These are phyloP conservation scores for Boletus eberwhitei DNA, from an alignment of 768 basidiomycete genomes.

Conservation along the genomic window DNA sequence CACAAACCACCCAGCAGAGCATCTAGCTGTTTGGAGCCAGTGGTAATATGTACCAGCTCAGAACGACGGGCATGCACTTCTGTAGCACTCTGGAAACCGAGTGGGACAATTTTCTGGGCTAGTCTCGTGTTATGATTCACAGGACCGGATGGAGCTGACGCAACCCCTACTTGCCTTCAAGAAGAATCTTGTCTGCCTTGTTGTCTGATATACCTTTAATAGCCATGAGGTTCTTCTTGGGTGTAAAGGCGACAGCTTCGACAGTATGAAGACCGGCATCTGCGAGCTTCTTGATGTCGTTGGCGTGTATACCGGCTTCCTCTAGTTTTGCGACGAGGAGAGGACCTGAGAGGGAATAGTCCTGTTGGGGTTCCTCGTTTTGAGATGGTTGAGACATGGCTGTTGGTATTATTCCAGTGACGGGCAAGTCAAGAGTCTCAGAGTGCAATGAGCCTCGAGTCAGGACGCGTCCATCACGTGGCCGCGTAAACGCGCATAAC, in stretches of 20 bases:
- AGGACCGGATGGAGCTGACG: neutral
- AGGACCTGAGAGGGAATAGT: slow-evolving; percentile 67
- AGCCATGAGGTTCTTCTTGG: slow-evolving; percentile 84
- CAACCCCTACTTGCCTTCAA: slow-evolving; percentile 61
- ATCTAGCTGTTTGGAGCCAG: slow-evolving; percentile 94
- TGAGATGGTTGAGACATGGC: slow-evolving; percentile 50
- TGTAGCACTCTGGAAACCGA: slow-evolving; percentile 97
- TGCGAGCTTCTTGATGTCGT: slow-evolving; percentile 92
- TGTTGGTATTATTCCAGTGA: neutral
- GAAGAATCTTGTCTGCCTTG: slow-evolving; percentile 95
- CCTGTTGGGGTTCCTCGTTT: slow-evolving; percentile 46
- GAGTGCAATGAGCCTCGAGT: neutral
- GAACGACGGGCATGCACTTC: slow-evolving; percentile 94
- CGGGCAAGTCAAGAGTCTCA: neutral
- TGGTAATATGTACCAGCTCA: slow-evolving; percentile 94
- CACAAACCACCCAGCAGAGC: slow-evolving; percentile 83
- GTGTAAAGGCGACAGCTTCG: slow-evolving; percentile 94
- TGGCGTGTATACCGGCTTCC: slow-evolving; percentile 83
- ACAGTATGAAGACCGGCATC: slow-evolving; percentile 93
- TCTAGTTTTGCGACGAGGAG: slow-evolving; percentile 80
- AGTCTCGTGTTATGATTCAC: slow-evolving; percentile 9
- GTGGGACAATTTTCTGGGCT: slow-evolving; percentile 95
- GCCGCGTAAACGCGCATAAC: slow-evolving; percentile 17
- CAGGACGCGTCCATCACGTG: slow-evolving; percentile 35
- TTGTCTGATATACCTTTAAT: slow-evolving; percentile 97